Evolutionary conservation across 2,329 filamentous ascomycete genomes (phyloP).

Genomic region (Sporothrix humicola): DNA sequence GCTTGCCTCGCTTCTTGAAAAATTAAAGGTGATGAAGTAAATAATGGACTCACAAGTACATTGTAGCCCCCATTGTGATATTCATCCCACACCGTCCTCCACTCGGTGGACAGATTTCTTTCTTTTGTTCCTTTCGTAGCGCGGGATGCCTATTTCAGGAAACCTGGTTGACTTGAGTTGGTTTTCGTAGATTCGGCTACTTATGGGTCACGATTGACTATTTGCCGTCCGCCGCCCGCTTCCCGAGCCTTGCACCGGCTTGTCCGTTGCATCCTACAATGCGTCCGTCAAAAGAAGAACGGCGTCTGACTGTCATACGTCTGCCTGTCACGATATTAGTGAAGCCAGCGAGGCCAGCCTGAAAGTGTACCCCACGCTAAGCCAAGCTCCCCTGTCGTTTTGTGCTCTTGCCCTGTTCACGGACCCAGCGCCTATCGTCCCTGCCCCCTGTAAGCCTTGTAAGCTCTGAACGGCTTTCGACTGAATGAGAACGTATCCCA

Average conservation of each 20-base stretch:
- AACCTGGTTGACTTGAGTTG: not conserved
- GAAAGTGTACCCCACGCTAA: conserved; percentile 25
- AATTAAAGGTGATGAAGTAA: not conserved
- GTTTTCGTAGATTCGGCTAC: not conserved
- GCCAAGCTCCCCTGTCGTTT: not conserved
- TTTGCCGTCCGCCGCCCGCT: not conserved
- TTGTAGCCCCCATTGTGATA: conserved; percentile 7
- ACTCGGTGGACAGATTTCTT: not conserved
- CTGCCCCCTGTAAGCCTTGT: not conserved
- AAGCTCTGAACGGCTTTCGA: not conserved
- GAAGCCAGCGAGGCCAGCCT: too few species aligned
- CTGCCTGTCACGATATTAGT: not conserved
- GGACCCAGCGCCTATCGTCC: not conserved
- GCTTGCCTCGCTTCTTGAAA: conserved; percentile 20
- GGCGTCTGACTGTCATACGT: not conserved
- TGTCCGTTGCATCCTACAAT: not conserved
- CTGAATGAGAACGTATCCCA: not conserved
- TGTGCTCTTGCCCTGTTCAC: not conserved
- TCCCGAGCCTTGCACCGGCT: conserved; percentile 8
- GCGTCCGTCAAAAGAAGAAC: not conserved
- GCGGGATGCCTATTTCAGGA: not conserved
- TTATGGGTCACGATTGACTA: not conserved
- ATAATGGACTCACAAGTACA: not conserved
- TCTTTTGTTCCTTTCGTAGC: not conserved
- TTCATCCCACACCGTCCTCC: conserved; percentile 1